These are phyloP conservation scores for Claviceps capensis DNA, from an alignment of 2,329 filamentous ascomycete species.

Conservation along the genomic window DNA sequence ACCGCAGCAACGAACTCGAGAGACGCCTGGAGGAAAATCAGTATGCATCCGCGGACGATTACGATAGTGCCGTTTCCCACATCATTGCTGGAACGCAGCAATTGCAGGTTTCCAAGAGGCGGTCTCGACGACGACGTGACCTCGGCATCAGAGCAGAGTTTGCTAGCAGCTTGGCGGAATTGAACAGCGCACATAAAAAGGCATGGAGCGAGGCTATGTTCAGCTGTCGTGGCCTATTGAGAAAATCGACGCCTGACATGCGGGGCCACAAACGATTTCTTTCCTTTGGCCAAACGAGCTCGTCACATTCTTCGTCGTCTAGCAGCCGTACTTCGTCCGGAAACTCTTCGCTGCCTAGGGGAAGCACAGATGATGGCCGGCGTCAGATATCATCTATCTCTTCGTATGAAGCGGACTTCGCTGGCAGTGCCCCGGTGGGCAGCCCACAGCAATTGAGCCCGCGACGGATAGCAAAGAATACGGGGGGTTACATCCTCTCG, in stretches of 20 bases:
- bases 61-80: conserved; percentile 1
- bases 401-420: not conserved
- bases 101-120: conserved; percentile 7
- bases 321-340: conserved; percentile 2
- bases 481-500: conserved; percentile 18
- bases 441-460: conserved; percentile 1
- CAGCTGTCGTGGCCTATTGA: conserved; percentile 8
- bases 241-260: conserved; percentile 6
- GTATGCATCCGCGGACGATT: not conserved
- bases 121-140: not conserved
- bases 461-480: conserved; percentile 4
- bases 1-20: not conserved
- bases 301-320: not conserved
- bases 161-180: conserved; percentile 6
- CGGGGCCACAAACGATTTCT: conserved; percentile 2
- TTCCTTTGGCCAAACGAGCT: conserved; percentile 2
- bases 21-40: not conserved
- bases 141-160: not conserved
- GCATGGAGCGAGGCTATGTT: conserved; percentile 8
- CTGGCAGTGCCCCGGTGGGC: not conserved
- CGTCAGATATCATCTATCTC: conserved; percentile 2
- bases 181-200: conserved; percentile 1
- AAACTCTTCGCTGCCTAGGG: not conserved
- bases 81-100: conserved; percentile 1
- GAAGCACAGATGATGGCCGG: not conserved